Conservation (phyloP, 2,329 filamentous ascomycete genomes). For the Epichloe glyceriae region DNA sequence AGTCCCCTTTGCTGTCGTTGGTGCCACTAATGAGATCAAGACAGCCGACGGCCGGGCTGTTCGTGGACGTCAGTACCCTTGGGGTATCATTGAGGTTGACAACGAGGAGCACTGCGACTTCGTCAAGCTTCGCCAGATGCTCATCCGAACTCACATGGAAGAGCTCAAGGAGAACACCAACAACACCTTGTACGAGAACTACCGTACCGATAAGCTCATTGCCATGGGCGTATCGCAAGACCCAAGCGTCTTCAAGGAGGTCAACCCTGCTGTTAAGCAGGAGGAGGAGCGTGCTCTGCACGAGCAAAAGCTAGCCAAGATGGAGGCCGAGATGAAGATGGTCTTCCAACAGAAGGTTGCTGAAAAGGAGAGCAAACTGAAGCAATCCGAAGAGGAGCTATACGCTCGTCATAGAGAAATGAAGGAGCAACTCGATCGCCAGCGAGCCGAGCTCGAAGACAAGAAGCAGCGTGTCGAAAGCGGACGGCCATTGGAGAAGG, state of each 20-base stretch:
- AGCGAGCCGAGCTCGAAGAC: conserved; percentile 90
- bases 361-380: conserved; percentile 98
- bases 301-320: conserved; percentile 99
- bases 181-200: conserved; percentile 98
- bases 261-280: conserved; percentile 99
- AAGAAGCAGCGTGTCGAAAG: conserved; percentile 96
- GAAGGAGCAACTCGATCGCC: conserved; percentile 97
- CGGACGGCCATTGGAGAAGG: conserved; percentile 90
- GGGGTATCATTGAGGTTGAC: conserved; percentile 98
- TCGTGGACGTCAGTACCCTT: conserved; percentile 89
- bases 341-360: conserved; percentile 99
- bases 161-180: conserved; percentile 99
- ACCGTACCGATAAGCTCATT: conserved; percentile 98
- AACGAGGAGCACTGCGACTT: conserved; percentile 99
- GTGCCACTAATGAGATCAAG: conserved; percentile 87
- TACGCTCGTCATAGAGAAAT: conserved; percentile 98
- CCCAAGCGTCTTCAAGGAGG: conserved; percentile 99
- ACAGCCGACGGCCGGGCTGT: conserved; percentile 89
- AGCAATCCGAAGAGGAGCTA: conserved; percentile 97
- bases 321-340: conserved; percentile 99
- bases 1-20: conserved; percentile 95
- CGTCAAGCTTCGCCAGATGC: conserved; percentile 98
- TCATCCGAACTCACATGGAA: conserved; percentile 99
- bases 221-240: conserved; percentile 98
- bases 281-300: conserved; percentile 96